A percentile compares a stretch with the other conserved stretches of the same genome.
Evolutionary conservation across 106 monocot genomes (phyloP).

Genomic region (Phalaenopsis equestris): DNA sequence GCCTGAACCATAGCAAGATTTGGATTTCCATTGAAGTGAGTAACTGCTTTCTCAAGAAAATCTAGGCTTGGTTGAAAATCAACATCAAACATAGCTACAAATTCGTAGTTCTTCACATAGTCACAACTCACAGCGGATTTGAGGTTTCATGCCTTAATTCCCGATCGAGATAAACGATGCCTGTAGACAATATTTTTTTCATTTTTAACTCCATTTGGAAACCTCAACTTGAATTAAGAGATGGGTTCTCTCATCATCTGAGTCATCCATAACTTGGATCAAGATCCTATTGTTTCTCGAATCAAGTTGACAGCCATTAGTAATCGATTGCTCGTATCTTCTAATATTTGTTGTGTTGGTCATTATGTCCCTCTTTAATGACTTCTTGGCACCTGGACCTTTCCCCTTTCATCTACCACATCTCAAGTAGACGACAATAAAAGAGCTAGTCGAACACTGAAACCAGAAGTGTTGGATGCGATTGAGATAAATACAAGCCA

Average conservation of each 20-base stretch:
- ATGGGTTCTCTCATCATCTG: conserved; percentile 15
- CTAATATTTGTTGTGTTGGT: no score
- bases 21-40: conserved; percentile 25
- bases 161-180: conserved; percentile 5
- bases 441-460: no score
- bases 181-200: conserved; percentile 12
- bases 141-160: conserved; percentile 26
- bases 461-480: no score
- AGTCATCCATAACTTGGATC: conserved; percentile 28
- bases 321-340: conserved; percentile 17
- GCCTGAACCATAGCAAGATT: conserved; percentile 41
- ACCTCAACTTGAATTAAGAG: conserved; percentile 13
- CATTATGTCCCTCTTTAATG: no score
- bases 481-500: no score
- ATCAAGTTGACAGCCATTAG: conserved; percentile 16
- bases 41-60: conserved; percentile 24
- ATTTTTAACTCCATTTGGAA: conserved; percentile 11
- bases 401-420: no score
- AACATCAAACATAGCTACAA: conserved; percentile 19
- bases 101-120: conserved; percentile 21
- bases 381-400: no score
- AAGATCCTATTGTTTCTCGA: conserved; percentile 21
- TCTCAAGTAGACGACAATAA: no score
- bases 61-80: conserved; percentile 22
- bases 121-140: conserved; percentile 21